These are phyloP conservation scores for Metschnikowia colocasiae DNA, from an alignment of 805 yeast species.

Conservation along the genomic window DNA sequence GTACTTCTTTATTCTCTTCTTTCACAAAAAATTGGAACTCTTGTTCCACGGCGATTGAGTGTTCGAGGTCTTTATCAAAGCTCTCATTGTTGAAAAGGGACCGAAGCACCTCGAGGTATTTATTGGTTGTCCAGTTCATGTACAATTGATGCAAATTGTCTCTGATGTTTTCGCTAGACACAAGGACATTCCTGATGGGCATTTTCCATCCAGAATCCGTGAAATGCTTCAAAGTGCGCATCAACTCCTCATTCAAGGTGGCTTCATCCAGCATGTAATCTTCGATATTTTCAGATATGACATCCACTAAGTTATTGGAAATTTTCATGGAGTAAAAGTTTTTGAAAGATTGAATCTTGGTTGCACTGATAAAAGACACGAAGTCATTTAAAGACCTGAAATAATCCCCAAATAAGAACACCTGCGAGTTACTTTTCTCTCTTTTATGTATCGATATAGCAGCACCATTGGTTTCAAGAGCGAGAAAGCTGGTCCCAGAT, in stretches of 20 bases:
- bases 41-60: slow-evolving; percentile 8
- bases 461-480: slow-evolving; percentile 5
- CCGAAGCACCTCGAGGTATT: slow-evolving; percentile 30
- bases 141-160: slow-evolving; percentile 27
- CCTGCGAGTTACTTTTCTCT: background rate
- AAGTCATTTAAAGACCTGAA: slow-evolving; percentile 27
- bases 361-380: slow-evolving; percentile 28
- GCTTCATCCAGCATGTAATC: slow-evolving; percentile 18
- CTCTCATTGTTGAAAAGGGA: slow-evolving; percentile 14
- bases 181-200: slow-evolving; percentile 19
- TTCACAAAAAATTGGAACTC: slow-evolving; percentile 17
- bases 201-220: slow-evolving; percentile 25
- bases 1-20: background rate
- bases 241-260: slow-evolving; percentile 19
- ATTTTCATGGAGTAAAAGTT: slow-evolving; percentile 27
- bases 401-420: slow-evolving; percentile 9
- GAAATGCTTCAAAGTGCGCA: slow-evolving; percentile 18
- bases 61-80: slow-evolving; percentile 10
- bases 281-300: slow-evolving; percentile 29
- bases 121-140: slow-evolving; percentile 31
- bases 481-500: slow-evolving; percentile 5
- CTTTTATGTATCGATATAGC: background rate
- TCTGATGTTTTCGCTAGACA: slow-evolving; percentile 17
- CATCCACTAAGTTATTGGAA: slow-evolving; percentile 26
- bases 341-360: slow-evolving; percentile 22